Evolutionary conservation across 257 asterid genomes (phyloP).

Genomic region (Misopates orontium): DNA sequence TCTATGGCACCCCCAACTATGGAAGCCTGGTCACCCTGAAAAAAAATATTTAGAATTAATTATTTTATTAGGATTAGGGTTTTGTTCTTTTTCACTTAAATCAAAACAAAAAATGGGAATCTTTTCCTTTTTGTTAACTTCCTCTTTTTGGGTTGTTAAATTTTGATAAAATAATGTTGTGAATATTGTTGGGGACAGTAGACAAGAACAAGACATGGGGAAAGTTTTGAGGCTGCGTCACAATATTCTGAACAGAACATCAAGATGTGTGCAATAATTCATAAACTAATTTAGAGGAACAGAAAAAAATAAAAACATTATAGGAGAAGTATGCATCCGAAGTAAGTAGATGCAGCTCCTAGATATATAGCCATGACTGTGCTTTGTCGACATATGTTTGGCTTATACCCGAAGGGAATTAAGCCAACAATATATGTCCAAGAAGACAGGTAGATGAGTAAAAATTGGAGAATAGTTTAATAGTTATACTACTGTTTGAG

Average conservation of each 20-base stretch:
- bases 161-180: too few species aligned
- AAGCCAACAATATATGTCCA: slow-evolving; percentile 45
- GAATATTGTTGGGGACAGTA: slow-evolving; percentile 25
- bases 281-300: slow-evolving; percentile 5
- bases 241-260: slow-evolving; percentile 30
- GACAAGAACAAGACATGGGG: slow-evolving; percentile 35
- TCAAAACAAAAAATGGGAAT: background rate
- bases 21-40: slow-evolving; percentile 94
- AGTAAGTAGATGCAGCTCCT: slow-evolving; percentile 13
- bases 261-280: slow-evolving; percentile 25
- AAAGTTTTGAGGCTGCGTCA: slow-evolving; percentile 24
- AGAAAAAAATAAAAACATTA: background rate
- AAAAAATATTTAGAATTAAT: background rate
- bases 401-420: slow-evolving; percentile 40
- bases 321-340: background rate
- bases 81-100: background rate
- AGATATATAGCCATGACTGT: slow-evolving; percentile 15
- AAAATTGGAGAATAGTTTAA: slow-evolving; percentile 26
- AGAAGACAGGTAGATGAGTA: slow-evolving; percentile 30
- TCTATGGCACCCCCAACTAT: slow-evolving; percentile 96
- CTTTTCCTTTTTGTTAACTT: background rate
- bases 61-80: background rate
- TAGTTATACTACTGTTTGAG: slow-evolving; percentile 30
- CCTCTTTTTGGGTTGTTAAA: background rate
- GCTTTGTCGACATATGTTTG: slow-evolving; percentile 45